Base-by-base conservation (phyloP, 257 asterid genomes). In the Vinca minor region DNA sequence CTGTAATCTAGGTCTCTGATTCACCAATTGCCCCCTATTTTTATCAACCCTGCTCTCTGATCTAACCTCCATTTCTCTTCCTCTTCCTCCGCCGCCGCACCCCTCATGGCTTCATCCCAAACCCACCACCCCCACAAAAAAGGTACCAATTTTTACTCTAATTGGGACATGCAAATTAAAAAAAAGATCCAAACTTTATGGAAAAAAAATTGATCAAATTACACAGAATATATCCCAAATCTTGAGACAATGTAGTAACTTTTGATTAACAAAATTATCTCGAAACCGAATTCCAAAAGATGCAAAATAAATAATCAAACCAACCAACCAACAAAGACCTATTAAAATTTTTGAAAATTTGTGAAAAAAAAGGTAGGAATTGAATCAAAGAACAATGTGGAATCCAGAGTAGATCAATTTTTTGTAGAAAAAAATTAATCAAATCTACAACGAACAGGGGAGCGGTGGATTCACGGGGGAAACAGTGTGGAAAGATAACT, bases 1-100 rank as follows among this genome's bases (percentile, higher is more conserved):
- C 74, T 81, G 87, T 69, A 91, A 75, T 62, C 93, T 77, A 14
- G 95, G 76, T 73, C 89, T 84, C 69, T 79, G 96, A 48, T 79
- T 67, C 82, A 76, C n/a, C n/a, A n/a, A n/a, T n/a, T n/a, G n/a
- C n/a, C n/a, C 81, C 83, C 80, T 88, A 77, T 82, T 70, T 69
- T 69, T 74, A 18, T 58, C 77, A 58, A 61, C 65, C 82, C 84
- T 82, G 35, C 56, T 48, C 67, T 76, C 84, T 28, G 81, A 76
- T 79, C 84, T 76, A 59, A 64, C 77, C 75, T 79, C 84, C 84
- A 79, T 79, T 47, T 57, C 52, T 55, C 66, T 58, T 64, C 63
- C 48, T 56, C 73, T n/a, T n/a, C n/a, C n/a, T n/a, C n/a, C n/a
- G n/a, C n/a, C n/a, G n/a, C n/a, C 67, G 63, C 66, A 10, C 62